Conservation (phyloP, 768 basidiomycete species). For the Termitomyces sp. region DNA sequence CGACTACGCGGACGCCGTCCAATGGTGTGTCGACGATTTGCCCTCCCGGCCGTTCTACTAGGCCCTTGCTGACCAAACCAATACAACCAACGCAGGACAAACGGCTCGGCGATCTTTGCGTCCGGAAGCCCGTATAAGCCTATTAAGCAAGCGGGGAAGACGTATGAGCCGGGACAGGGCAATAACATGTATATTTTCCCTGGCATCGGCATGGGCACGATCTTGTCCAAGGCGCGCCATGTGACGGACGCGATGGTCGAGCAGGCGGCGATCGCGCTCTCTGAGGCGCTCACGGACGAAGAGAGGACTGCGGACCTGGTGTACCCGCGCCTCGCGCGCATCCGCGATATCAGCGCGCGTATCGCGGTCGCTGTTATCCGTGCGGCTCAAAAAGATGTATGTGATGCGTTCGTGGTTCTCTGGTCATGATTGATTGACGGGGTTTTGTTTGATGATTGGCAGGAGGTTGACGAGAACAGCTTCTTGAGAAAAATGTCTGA, state of each 20-base stretch:
- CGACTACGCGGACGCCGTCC: conserved; percentile 55
- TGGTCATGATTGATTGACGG: too few relatives aligned
- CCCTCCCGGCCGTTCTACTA: too few relatives aligned
- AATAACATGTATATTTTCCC: conserved; percentile 79
- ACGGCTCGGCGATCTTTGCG: conserved; percentile 66
- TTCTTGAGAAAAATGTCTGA: conserved; percentile 46
- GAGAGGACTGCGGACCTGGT: conserved; percentile 53
- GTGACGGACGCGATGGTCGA: conserved; percentile 72
- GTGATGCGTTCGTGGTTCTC: too few relatives aligned
- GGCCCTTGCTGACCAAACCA: neutral
- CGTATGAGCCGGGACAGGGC: conserved; percentile 65
- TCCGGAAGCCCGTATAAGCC: conserved; percentile 67
- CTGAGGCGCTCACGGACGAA: conserved; percentile 48
- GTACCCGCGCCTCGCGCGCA: conserved; percentile 64
- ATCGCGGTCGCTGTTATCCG: conserved; percentile 62
- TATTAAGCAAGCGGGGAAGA: conserved; percentile 40
- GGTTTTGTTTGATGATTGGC: neutral
- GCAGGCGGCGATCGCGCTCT: conserved; percentile 56
- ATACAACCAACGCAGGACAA: conserved; percentile 37
- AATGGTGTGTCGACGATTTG: conserved; percentile 33
- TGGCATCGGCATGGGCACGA: conserved; percentile 57
- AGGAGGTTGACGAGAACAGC: conserved; percentile 42
- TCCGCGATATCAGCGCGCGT: conserved; percentile 59
- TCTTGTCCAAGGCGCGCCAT: conserved; percentile 50
- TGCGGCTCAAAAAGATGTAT: conserved; percentile 58